Base-by-base conservation (phyloP, 2,329 filamentous ascomycete genomes). In the Stemphylium vesicarium region DNA sequence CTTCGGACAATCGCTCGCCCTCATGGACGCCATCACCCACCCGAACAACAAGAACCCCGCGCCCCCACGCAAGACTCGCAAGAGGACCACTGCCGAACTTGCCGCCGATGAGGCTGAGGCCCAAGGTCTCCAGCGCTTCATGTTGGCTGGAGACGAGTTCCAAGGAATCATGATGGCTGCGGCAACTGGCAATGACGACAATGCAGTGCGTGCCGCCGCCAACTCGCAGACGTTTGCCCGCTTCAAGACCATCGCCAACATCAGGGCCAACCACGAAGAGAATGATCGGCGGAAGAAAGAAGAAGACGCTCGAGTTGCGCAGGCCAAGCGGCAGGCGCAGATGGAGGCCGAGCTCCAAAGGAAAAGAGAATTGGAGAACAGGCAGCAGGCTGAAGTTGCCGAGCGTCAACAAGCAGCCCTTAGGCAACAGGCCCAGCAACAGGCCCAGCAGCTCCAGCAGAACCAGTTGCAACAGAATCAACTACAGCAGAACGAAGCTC, bases 71-170 rank as follows among this genome's bases (percentile, higher is more conserved):
- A 97, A 96, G 81, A 88, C 88, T 7, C 84, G 95, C 53, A 98
- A 99, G 81, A 87, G 94, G 59, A 99, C 95, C 0, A 88, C 96
- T 15, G 95, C 95, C 8, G 94, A 99, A 72, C 86, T 98, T 80
- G 95, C 92, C 8, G 94, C 94, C 7, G 95, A 99, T 70, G 93
- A 99, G 77, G 94, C 95, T 1, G 83, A 92, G 56, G 92, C 92
- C 0, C 94, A 93, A 18, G 91, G 92, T 55, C 88, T 92, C 61
- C 93, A 99, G 76, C 86, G 92, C 41, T 96, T 92, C 64, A 95
- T 99, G 92, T 87, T 98, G 45, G 88, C 91, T 18, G 86, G 93
- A 77, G 95, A 99, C 69, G 94, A 97, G 66, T 85, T 92, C 5
- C 83, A 92, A 56, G 82, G 88, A 1, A 84, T 81, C 36, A 80